Base-by-base conservation (phyloP, 371 early-diverging fungal genomes). In the Rhizopus arrhizus region DNA sequence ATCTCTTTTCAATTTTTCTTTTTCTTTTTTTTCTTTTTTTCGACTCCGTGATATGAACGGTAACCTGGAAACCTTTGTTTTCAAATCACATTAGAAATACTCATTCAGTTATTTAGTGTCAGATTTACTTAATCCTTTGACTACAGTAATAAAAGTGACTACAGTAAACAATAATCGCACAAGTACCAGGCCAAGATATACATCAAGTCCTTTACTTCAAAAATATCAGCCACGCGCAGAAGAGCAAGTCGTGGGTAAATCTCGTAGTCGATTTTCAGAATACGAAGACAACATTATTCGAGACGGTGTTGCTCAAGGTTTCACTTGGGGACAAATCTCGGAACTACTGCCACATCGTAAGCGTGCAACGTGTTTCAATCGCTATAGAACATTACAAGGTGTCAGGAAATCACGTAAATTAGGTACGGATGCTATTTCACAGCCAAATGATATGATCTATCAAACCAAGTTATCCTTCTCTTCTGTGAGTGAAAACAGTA, bases 291-390 rank as follows among this genome's bases (percentile, higher is more conserved):
- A 68, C 15, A 65, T 80, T 15, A 80, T 80, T 16, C 72, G 74
- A 47, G 64, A 76, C 56, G 80, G 80, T 43, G 77, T 73, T 38
- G 76, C 77, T 51, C 69, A 71, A 42, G 69, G 75, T 3, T 53
- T 80, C 56, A 76, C 80, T 6, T 80, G 80, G 80, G 72, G 75
- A 5, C 75, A 76, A 57, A 80, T 80, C 49, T 76, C 80, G 2
- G 68, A 59, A 22, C 61, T 69, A 8, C 52, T 80, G 15, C 74
- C 75, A 22, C 74, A 74, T 41, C 74, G 80, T 48, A 80, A 80
- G 53, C 73, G 80, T 15, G 80, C 80, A 8, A 80, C 80, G 8
- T 80, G 80, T 53, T 80, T 74, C 48, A 80, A 80, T 50, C 70
- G 80, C 38, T 80, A 74, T 32, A 58, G 75, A 49, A 80, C 80